Conservation (phyloP, 2,329 filamentous ascomycete genomes). For the Ampelomyces quisqualis region DNA sequence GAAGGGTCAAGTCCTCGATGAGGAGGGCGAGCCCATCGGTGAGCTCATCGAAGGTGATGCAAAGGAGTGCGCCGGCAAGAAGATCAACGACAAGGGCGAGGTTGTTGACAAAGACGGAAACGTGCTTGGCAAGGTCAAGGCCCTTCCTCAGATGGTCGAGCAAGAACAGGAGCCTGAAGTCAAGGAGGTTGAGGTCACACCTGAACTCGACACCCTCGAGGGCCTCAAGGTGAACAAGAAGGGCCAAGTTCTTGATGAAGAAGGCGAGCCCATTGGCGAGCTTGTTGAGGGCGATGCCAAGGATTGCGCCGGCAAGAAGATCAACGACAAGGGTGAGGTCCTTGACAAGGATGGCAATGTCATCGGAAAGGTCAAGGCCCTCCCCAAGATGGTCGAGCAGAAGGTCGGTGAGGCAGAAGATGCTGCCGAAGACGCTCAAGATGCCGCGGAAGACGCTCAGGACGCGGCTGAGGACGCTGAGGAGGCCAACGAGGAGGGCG, state of each 20-base stretch:
- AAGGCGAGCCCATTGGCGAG: conserved; percentile 56
- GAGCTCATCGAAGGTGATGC: conserved; percentile 60
- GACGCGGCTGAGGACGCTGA: conserved; percentile 36
- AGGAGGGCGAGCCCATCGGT: conserved; percentile 56
- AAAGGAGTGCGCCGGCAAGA: conserved; percentile 64
- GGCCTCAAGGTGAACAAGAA: conserved; percentile 62
- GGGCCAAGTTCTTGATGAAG: conserved; percentile 55
- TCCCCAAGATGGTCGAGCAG: conserved; percentile 47
- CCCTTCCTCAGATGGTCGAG: conserved; percentile 49
- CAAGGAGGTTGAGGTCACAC: conserved; percentile 43
- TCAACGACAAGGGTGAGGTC: conserved; percentile 65
- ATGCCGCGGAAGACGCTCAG: conserved; percentile 32
- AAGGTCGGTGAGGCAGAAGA: conserved; percentile 36
- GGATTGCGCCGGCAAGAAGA: conserved; percentile 65
- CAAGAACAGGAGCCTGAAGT: conserved; percentile 42
- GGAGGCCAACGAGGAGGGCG: conserved; percentile 37
- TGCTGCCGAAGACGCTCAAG: conserved; percentile 32
- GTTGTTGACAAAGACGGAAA: conserved; percentile 65
- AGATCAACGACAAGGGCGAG: conserved; percentile 65
- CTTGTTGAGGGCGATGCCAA: conserved; percentile 59
- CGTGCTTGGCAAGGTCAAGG: conserved; percentile 61
- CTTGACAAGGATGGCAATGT: conserved; percentile 64
- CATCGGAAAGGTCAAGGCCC: conserved; percentile 60
- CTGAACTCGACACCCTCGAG: conserved; percentile 52
- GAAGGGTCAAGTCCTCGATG: conserved; percentile 56